Base-by-base conservation (phyloP, 306 rosid species). In the Clitoria ternatea region DNA sequence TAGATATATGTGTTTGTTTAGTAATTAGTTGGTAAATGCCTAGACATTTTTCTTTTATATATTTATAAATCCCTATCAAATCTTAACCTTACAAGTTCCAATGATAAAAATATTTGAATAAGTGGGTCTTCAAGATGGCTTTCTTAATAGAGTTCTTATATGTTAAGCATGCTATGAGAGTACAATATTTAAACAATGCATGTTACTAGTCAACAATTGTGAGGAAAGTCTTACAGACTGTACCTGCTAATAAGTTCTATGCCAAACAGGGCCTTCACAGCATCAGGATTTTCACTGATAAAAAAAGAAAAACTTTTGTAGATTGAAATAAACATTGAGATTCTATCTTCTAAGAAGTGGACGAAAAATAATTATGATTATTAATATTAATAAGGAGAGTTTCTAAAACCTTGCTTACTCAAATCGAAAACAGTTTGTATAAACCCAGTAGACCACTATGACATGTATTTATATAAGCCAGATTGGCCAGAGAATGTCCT, bases 181-280 rank as follows among this genome's bases (percentile, higher is more conserved):
- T n/a, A n/a, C n/a, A n/a, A n/a, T 44, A 19, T 68, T 30, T 24
- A 63, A 29, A 13, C 29, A 61, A 44, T 14, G 33, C 60, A 29
- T 2, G 49, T 7, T 9, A 18, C 66, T 35, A 42, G 48, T 63
- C 39, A 33, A 75, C 37, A 45, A 17, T 23, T 60, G 30, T 2
- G 23, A 6, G 71, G 24, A 53, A 52, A 17, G 33, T 22, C 27
- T 52, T 27, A n/a, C n/a, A 5, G 43, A 52, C 33, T 22, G 33
- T 70, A 95, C 97, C 99, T 95, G 96, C 91, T 95, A 45, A 81
- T 79, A 77, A 95, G 91, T 63, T 91, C 96, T 17, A 82, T 62
- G 23, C 99, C 96, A 53, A 95, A 95, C 40, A 91, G 90, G 61
- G 83, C 90, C 88, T 91, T 91, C 73, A 95, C 81, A 7, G 92